Base-by-base conservation (phyloP, 768 basidiomycete genomes). In the Multifurca ochricompacta region DNA sequence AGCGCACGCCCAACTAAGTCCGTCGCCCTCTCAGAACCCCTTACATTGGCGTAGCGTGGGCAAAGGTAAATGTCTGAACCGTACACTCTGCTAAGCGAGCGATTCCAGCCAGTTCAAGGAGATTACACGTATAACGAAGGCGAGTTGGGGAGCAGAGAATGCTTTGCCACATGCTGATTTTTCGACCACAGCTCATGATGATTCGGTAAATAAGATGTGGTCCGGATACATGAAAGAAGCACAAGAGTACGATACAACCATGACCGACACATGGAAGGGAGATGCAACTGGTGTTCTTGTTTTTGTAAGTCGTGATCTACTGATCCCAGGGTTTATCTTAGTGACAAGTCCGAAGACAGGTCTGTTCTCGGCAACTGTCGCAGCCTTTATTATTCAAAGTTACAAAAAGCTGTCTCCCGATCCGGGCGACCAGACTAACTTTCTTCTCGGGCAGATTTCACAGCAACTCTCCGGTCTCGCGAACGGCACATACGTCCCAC, bases 351-450 rank as follows among this genome's bases (percentile, higher is more conserved):
- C 28, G 21, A 28, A 65, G 64, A 60, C 64, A 0, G 63, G 64
- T 37, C 55, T 65, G 1, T 63, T 65, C 48, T 62, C 64, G 19
- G 62, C 59, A 2, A 56, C 56, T 11, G 50, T 62, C 4, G 59
- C 61, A 3, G 39, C 57, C 1, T 62, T 65, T 36, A 30, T 61
- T n/a, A 35, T 64, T 27, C 51, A 60, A 45, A 52, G 60, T 18
- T 61, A 56, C 21, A 47, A 62, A 23, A 35, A 44, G n/a, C 44
- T 64, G 14, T 53, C 56, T 36, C 48, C 55, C 4, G 51, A 64
- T 23, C 32, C 46, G 6, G 36, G 41, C n/a, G 14, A 48, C 1
- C 21, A 14, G 30, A 46, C 47, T 6, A 21, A 28, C 11, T 8
- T 10, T n/a, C 19, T 53, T 9, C 59, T 60, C 13, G 16, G 3